Conservation (phyloP, 257 asterid genomes). For the Solanum appendiculatum region DNA sequence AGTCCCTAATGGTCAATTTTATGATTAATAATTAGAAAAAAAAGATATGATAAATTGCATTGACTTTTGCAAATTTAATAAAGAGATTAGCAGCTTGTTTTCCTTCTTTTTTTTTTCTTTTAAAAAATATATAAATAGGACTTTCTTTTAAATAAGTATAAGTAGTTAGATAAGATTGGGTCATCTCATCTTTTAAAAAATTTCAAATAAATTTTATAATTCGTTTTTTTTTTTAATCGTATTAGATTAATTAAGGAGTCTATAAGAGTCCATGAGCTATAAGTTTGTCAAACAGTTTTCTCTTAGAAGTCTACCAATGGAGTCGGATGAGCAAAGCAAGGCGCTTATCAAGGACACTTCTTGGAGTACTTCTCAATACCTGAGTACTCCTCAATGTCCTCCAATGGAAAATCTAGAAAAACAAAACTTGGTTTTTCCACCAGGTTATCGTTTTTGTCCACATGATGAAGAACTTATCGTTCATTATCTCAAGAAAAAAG, state of each 20-base stretch:
- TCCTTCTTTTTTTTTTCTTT: too few species aligned
- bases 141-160: too few species aligned
- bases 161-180: too few species aligned
- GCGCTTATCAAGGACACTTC: background rate
- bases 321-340: background rate
- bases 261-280: background rate
- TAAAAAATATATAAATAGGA: too few species aligned
- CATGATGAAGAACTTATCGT: background rate
- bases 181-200: too few species aligned
- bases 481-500: background rate
- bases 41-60: background rate
- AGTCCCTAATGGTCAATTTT: background rate
- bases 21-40: background rate
- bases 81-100: background rate
- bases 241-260: background rate
- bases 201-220: too few species aligned
- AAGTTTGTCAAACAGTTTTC: background rate
- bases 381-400: too few species aligned
- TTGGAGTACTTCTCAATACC: background rate
- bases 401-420: background rate
- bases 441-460: constrained; percentile 7
- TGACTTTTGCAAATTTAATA: background rate
- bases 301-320: background rate
- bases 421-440: background rate
- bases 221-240: background rate